phyloP scores from a whole-genome alignment of 2,329 filamentous ascomycete genomes.

The Huntiella abstrusa region DNA sequence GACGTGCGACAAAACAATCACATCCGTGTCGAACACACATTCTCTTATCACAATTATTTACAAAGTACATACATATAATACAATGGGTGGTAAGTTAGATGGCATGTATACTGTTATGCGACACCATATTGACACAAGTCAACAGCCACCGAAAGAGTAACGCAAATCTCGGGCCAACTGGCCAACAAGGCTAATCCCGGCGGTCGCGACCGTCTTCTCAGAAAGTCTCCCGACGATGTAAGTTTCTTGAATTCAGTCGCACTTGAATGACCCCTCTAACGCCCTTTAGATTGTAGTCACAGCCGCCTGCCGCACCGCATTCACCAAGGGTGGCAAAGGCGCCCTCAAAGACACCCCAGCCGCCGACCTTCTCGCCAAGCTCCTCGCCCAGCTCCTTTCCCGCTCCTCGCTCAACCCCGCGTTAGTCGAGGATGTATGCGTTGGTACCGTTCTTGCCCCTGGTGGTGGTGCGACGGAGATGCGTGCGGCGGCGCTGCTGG shows the following conservation, averaged over 20 bases:
- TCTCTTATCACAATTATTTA: neutral
- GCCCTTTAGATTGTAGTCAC: constrained; percentile 63
- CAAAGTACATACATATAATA: constrained; percentile 2
- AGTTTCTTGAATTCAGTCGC: constrained; percentile 13
- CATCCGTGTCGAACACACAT: too few species aligned
- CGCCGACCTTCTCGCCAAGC: constrained; percentile 67
- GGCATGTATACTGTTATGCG: neutral
- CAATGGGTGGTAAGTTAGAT: constrained; percentile 10
- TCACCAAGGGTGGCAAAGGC: constrained; percentile 86
- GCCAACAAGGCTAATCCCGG: constrained; percentile 37
- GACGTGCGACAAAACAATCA: too few species aligned
- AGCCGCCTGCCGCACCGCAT: constrained; percentile 72
- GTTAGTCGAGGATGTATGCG: constrained; percentile 79
- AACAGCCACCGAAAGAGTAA: constrained; percentile 36
- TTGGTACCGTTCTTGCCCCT: constrained; percentile 78
- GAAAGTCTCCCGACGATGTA: constrained; percentile 52
- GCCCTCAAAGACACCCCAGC: constrained; percentile 88
- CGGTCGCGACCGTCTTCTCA: constrained; percentile 36
- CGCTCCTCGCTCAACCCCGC: constrained; percentile 77
- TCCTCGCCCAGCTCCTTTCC: constrained; percentile 62
- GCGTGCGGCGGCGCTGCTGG: constrained; percentile 75
- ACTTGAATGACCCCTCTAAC: constrained; percentile 13
- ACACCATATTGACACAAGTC: neutral
- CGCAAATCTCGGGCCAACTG: constrained; percentile 44
- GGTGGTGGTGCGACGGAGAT: constrained; percentile 94